Conservation (phyloP, 305 asterid genomes). For the Plantago coronopus region DNA sequence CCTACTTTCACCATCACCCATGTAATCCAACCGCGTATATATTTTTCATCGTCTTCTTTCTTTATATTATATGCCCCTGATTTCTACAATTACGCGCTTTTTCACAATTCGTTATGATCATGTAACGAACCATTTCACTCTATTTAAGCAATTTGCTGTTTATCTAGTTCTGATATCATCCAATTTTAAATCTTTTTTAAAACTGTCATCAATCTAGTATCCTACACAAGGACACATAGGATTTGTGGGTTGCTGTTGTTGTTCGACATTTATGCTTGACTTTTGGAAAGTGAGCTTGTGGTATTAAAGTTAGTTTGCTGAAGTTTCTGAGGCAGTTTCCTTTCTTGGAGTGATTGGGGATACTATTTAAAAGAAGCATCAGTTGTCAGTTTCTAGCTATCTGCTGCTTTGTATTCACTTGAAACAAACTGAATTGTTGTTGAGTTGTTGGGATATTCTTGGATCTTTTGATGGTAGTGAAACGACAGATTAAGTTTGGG, state of each 20-base stretch:
- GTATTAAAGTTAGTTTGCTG: slow-evolving; percentile 23
- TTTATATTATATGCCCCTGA: not conserved
- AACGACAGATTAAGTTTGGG: slow-evolving; percentile 46
- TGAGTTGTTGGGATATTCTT: slow-evolving; percentile 5
- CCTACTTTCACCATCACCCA: not conserved
- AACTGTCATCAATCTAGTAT: too few species aligned
- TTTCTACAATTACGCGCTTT: slow-evolving; percentile 7
- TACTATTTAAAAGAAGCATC: slow-evolving; percentile 23
- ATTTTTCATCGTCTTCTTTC: not conserved
- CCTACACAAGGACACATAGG: slow-evolving; percentile 9
- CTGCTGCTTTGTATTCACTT: slow-evolving; percentile 12
- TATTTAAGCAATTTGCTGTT: too few species aligned
- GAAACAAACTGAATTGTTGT: not conserved
- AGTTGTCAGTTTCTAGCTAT: slow-evolving; percentile 33
- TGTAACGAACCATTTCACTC: not conserved
- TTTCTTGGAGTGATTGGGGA: not conserved
- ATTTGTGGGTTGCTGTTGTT: slow-evolving; percentile 21
- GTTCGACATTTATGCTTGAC: slow-evolving; percentile 34
- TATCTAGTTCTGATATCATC: too few species aligned
- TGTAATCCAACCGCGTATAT: not conserved
- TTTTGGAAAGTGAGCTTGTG: slow-evolving; percentile 31
- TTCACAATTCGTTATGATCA: not conserved
- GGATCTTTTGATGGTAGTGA: slow-evolving; percentile 52
- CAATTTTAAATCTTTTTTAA: too few species aligned
- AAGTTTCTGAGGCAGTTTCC: slow-evolving; percentile 57